Evolutionary conservation across 1,284 basidiomycete genomes (phyloP).

Genomic region (Leccinum laetum): DNA sequence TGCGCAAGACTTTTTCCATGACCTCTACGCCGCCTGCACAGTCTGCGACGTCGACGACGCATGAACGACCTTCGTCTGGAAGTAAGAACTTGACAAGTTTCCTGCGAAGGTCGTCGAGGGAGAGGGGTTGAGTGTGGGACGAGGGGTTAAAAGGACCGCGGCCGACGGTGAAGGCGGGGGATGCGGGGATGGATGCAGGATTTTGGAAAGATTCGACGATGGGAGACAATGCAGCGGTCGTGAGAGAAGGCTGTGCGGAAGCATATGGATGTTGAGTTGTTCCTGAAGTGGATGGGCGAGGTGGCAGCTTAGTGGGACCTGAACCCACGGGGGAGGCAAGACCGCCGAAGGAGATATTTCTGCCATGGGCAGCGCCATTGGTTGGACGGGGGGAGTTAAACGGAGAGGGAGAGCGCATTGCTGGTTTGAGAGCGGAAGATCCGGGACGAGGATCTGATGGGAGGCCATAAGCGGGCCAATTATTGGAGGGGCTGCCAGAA

Average conservation of each 20-base stretch:
- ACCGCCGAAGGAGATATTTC: conserved; percentile 49
- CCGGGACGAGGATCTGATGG: conserved; percentile 61
- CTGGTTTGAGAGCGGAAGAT: conserved; percentile 41
- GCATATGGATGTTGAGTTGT: conserved; percentile 51
- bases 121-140: conserved; percentile 46
- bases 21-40: conserved; percentile 83
- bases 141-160: conserved; percentile 55
- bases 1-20: conserved; percentile 83
- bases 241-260: conserved; percentile 38
- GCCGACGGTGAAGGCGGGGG: conserved; percentile 54
- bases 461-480: conserved; percentile 55
- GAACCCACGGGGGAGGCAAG: conserved; percentile 35
- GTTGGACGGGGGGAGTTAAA: conserved; percentile 38
- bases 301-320: conserved; percentile 40
- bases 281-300: conserved; percentile 39
- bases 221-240: conserved; percentile 56
- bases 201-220: conserved; percentile 63
- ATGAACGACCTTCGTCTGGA: conserved; percentile 74
- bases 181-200: conserved; percentile 41
- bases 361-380: conserved; percentile 40
- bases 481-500: conserved; percentile 35
- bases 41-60: conserved; percentile 78
- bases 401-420: conserved; percentile 57
- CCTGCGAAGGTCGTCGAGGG: conserved; percentile 76
- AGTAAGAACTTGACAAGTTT: conserved; percentile 87